These are phyloP conservation scores for Hylodesmum podocarpum DNA, from an alignment of 306 rosid genomes.

Conservation along the genomic window DNA sequence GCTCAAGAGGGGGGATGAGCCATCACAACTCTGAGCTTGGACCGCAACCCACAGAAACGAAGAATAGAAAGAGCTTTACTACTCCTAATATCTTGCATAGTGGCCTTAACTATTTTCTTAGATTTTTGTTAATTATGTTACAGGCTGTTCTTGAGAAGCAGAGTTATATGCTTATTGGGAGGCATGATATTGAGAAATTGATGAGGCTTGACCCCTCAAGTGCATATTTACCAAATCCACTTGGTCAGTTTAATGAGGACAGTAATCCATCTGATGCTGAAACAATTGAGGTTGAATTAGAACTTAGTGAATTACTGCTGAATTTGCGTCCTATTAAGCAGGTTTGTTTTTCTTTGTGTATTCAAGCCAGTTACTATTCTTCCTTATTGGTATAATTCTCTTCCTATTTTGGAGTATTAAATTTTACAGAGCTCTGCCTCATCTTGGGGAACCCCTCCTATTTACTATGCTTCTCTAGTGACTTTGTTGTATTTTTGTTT, in stretches of 20 bases:
- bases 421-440: not conserved
- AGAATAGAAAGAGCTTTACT: too few relatives aligned
- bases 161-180: slow-evolving; percentile 98
- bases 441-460: not conserved
- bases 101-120: slow-evolving; percentile 8
- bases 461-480: slow-evolving; percentile 24
- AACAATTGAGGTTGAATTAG: slow-evolving; percentile 72
- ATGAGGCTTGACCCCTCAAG: slow-evolving; percentile 86
- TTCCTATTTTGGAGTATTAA: not conserved
- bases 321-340: slow-evolving; percentile 89
- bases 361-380: not conserved
- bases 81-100: too few relatives aligned
- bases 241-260: slow-evolving; percentile 51
- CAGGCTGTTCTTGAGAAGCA: slow-evolving; percentile 99
- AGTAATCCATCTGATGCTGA: slow-evolving; percentile 68
- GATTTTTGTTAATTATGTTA: slow-evolving; percentile 29
- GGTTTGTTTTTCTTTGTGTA: slow-evolving; percentile 49
- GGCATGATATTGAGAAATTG: slow-evolving; percentile 92
- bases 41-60: too few relatives aligned
- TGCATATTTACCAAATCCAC: slow-evolving; percentile 65
- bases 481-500: slow-evolving; percentile 23
- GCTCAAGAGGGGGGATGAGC: too few relatives aligned
- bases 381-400: not conserved
- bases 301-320: slow-evolving; percentile 68
- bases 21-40: too few relatives aligned